Conservation (phyloP, 78 protist genomes). For the Speleostelium caveatum region DNA sequence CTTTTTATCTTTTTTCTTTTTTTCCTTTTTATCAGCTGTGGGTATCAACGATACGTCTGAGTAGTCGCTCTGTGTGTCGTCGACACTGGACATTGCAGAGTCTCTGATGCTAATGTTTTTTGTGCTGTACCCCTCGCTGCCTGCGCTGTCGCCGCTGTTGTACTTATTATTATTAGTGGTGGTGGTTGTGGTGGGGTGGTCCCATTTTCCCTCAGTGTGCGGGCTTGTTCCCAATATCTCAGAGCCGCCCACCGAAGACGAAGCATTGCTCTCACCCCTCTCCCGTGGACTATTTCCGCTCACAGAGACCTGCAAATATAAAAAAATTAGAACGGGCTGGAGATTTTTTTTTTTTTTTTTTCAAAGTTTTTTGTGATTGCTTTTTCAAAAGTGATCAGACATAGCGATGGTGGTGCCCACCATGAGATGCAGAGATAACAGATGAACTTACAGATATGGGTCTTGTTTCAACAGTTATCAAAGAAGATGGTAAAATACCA, state of each 20-base stretch:
- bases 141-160: not conserved
- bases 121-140: not conserved
- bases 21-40: not conserved
- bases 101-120: not conserved
- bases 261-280: too few relatives aligned
- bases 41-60: not conserved
- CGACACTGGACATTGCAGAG: not conserved
- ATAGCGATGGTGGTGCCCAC: too few relatives aligned
- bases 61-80: not conserved
- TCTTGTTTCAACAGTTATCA: constrained; percentile 64
- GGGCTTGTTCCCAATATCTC: too few relatives aligned
- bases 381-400: too few relatives aligned
- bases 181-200: not conserved
- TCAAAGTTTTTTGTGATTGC: too few relatives aligned
- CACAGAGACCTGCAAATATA: too few relatives aligned
- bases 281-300: too few relatives aligned
- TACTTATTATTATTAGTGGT: not conserved
- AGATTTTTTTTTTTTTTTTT: too few relatives aligned
- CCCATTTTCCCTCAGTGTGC: too few relatives aligned
- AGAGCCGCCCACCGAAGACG: too few relatives aligned
- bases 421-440: not conserved
- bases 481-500: constrained; percentile 67
- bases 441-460: constrained; percentile 67
- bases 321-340: too few relatives aligned
- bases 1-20: constrained; percentile 14